A percentile compares a stretch with the other conserved stretches of the same genome.
phyloP scores from a whole-genome alignment of 352 stramenopile species.

The Phytopythium cucurbitacearum region DNA sequence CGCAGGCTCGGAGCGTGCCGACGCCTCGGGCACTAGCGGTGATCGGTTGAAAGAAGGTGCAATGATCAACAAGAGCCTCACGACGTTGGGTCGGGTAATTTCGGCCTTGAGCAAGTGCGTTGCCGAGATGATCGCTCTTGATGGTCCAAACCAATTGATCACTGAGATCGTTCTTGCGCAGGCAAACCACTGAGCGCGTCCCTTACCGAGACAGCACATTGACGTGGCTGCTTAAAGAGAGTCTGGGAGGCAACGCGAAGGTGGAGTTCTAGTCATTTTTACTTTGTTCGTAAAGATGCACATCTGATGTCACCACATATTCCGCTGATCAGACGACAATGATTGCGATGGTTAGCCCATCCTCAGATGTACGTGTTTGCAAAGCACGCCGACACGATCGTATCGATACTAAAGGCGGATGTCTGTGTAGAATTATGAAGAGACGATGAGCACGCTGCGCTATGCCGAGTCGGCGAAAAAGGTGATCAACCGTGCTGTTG shows the following conservation, averaged over 20 bases:
- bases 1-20: conserved; percentile 75
- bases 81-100: conserved; percentile 87
- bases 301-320: neutral
- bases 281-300: neutral
- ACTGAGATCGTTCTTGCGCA: neutral
- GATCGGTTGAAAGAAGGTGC: conserved; percentile 89
- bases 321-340: conserved; percentile 62
- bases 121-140: neutral
- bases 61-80: conserved; percentile 92
- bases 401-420: neutral
- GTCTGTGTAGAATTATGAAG: conserved; percentile 60
- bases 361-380: conserved; percentile 40
- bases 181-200: conserved; percentile 51
- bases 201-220: conserved; percentile 85
- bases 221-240: conserved; percentile 86
- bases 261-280: neutral
- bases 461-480: conserved; percentile 84
- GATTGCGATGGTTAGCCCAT: conserved; percentile 80
- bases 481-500: conserved; percentile 75
- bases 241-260: conserved; percentile 72
- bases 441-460: conserved; percentile 81
- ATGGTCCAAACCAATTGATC: neutral
- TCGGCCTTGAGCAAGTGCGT: conserved; percentile 73
- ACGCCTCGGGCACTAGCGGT: conserved; percentile 76
- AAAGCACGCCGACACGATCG: neutral